Evolutionary conservation across 1,139 yeast species (phyloP).

Genomic region (Blastobotrys persicus): DNA sequence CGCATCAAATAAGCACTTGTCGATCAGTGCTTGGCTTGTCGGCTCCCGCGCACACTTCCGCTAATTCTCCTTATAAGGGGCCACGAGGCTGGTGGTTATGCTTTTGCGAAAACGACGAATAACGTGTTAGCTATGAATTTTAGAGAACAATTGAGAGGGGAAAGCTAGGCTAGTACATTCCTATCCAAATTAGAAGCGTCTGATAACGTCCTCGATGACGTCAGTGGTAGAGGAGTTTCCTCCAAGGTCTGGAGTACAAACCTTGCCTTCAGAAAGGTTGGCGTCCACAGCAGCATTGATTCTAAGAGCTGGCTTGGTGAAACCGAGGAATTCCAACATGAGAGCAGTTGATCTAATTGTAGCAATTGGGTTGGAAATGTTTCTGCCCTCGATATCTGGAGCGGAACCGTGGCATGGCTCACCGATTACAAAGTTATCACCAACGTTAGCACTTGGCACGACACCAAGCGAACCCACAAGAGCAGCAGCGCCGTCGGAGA

Average conservation of each 20-base stretch:
- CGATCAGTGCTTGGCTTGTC: neutral
- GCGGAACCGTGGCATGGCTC: conserved; percentile 99
- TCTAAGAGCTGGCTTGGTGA: conserved; percentile 83
- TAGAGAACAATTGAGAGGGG: too few relatives aligned
- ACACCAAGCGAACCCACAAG: conserved; percentile 97
- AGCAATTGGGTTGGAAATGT: conserved; percentile 97
- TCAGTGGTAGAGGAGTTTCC: conserved; percentile 84
- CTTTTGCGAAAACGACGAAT: too few relatives aligned
- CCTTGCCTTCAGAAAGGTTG: conserved; percentile 72
- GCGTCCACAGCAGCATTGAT: conserved; percentile 95
- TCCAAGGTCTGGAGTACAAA: conserved; percentile 94
- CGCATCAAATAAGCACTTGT: neutral
- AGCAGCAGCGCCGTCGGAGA: conserved; percentile 99
- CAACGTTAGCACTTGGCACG: conserved; percentile 97
- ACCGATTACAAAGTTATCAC: conserved; percentile 93
- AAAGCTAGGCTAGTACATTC: neutral
- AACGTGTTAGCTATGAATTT: too few relatives aligned
- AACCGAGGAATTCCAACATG: conserved; percentile 96
- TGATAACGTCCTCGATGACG: conserved; percentile 77
- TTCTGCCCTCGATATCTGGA: conserved; percentile 92
- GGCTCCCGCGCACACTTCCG: too few relatives aligned
- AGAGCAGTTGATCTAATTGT: conserved; percentile 96
- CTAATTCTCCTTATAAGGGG: too few relatives aligned
- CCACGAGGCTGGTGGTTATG: too few relatives aligned
- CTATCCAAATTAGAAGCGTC: conserved; percentile 47